Base-by-base conservation (phyloP, 78 protist genomes). In the Monosiga brevicollis region DNA sequence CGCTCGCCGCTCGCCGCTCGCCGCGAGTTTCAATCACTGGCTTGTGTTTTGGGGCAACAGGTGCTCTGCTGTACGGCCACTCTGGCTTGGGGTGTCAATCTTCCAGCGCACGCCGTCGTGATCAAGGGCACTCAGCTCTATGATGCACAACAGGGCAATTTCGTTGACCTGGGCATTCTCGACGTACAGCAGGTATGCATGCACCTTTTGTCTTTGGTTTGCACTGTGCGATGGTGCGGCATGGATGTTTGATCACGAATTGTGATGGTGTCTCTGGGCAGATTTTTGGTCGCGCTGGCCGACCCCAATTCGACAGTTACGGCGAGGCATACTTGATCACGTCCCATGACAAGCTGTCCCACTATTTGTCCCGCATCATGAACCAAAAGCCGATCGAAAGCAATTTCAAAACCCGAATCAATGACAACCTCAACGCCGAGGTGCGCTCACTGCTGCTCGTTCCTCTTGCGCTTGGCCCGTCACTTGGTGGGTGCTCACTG, bases 61-160 rank as follows among this genome's bases (percentile, higher is more conserved):
- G n/a, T 95, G 62, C 83, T 97, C 42, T 73, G 78, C 39, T 94
- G 96, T 83, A 97, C 99, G 22, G 98, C 99, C 9, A 97, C 99
- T 0, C 83, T 97, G 0, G 99, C 99, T 24, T 97, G 99, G 99
- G 99, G 99, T 62, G 98, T 97, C 78, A 97, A 97, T 88, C 83
- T 97, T 32, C 99, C 99, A 9, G 98, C 99, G 1, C 98, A 95
- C 76, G 89, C 96, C 0, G 99, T 97, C 42, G 85, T 97, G 42
- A 97, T 97, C 87, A 93, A 91, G 80, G 99, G 99, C 36, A 97
- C 99, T 24, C 89, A 97, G 42, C 29, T 93, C 42, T 95, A 95
- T 82, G 85, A 93, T 49, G 77, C 91, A 76, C 42, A 82, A 49
- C 6, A 24, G 71, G 85, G 83, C 22, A 2, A 36, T 26, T 91